Evolutionary conservation across 345 rosid genomes (phyloP), one percentile per base, ranked within the genome.

Genomic region (Populus alba): DNA sequence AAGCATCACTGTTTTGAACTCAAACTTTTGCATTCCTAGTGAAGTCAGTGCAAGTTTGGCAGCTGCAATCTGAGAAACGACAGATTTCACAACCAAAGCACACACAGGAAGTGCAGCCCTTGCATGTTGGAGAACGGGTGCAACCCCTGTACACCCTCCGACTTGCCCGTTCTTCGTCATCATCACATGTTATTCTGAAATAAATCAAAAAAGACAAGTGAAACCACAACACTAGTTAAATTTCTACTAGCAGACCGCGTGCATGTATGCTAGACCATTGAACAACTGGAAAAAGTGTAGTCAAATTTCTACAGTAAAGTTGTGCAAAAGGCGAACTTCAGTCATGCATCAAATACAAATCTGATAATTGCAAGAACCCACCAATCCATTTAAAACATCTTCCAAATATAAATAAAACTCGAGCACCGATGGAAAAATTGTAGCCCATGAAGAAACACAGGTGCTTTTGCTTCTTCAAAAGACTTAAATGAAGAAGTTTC

Each of bases 71-170:
- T 0, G 91, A 72, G 88, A 92, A 94, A 15, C 98, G 97, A 65
- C 99, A 94, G 77, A 91, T 86, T 35, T 88, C 90, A 73, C 99
- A 92, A 61, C 99, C 99, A 27, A 94, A 94, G 87, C 99, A 96
- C 38, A 96, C 98, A 51, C 98, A 96, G 49, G 98, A 91, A 39
- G 98, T 96, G 89, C 99, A 96, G 5, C 99, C 98, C 80, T 90
- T 90, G 87, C 99, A 96, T 12, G 97, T 86, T 8, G 91, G 91
- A 25, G 97, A 88, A 22, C 94, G 89, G 71, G 78, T 79, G 84
- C 99, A 97, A 25, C 99, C 97, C 82, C 94, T 83, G 79, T 92
- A 96, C 11, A 89, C 95, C 85, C 90, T 91, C 70, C 99, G 89
- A 74, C 97, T 94, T 39, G 88, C 95, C 74, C 98, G 85, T 76